Base-by-base conservation (phyloP, 2,329 filamentous ascomycete species). In the Colletotrichum abscissum region DNA sequence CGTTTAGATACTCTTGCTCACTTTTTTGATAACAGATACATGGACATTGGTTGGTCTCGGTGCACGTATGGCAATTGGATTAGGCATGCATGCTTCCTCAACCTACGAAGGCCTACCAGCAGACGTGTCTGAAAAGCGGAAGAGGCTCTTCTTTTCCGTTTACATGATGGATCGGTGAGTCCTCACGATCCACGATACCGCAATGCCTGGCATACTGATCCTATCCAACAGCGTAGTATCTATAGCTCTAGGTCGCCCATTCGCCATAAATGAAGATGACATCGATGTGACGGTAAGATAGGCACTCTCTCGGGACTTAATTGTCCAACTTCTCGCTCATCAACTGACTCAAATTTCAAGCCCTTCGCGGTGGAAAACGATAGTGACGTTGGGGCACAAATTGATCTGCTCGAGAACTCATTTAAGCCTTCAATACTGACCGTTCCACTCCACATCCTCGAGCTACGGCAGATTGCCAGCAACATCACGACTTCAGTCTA, bases 161-260 rank as follows among this genome's bases (percentile, higher is more conserved):
- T 87, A 87, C 60, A 86, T 87, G 85, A 86, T 87, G 85, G 85
- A 87, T 76, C 82, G 81, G 80, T 81, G 74, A 66, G 75, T 63
- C 4, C 19, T 22, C 7, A 2, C 11, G 19, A 49, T n/a, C 19
- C 3, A 7, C 8, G 11, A n/a, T 64, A 9, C 14, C 7, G 12
- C 28, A 38, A 24, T 3, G 16, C 5, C 19, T 7, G 11, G 6
- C 26, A 2, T 24, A 19, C 62, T 63, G 35, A 63, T 5, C n/a
- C 3, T 14, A 12, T 46, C 24, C 52, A 84, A 84, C 1, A 80
- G 86, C 1, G 84, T 86, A 5, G 42, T 49, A 1, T 86, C 85
- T 6, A 81, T 83, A 33, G 81, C 85, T 2, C 75, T 87, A 1
- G 85, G 85, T 1, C 79, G 85, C 0, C 85, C 85, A 0, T 86